Base-by-base conservation (phyloP, 1,284 basidiomycete genomes). In the Gomphus bonarii region DNA sequence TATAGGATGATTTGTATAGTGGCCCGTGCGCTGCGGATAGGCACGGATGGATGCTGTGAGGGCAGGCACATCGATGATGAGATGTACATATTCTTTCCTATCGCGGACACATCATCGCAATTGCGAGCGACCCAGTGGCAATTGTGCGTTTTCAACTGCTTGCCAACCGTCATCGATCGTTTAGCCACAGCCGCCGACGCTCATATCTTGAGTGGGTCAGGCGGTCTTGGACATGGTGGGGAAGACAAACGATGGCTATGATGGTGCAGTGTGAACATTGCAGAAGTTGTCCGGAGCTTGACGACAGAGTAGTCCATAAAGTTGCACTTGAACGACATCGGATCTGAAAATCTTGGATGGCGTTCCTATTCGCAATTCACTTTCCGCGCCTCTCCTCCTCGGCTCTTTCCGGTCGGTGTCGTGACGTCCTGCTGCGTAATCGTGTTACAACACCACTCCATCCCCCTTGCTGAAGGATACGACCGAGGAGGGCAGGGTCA, bases 401-500 rank as follows among this genome's bases (percentile, higher is more conserved):
- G 51, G 51, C 51, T 28, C 3, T 1, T 20, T 30, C 36, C 25
- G 36, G 38, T 10, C 38, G 50, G 22, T 4, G 36, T 38, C 49
- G 25, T 8, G 51, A 14, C 14, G 35, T 9, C 11, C 30, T 40
- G 38, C 51, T 54, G 38, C 44, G 54, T 48, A 55, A 48, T 42
- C 42, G 11, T 55, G 43, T 30, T 42, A 55, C 52, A 22, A 54
- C 44, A 55, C 54, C 40, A 30, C 52, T 55, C 33, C 43, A 20
- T 55, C 44, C 54, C 14, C 53, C 53, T 54, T 35, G 42, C 43
- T 52, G 53, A 54, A 54, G 53, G 53, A 54, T 44, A 54, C 25
- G 54, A 54, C 58, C 58, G 50, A 55, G 58, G 58, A 57, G 57
- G 59, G 40, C 50, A 61, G 60, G 60, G 53, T 47, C 54, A 55